Evolutionary conservation across 352 stramenopile genomes (phyloP).

Genomic region (Globisporangium heterothallicum): DNA sequence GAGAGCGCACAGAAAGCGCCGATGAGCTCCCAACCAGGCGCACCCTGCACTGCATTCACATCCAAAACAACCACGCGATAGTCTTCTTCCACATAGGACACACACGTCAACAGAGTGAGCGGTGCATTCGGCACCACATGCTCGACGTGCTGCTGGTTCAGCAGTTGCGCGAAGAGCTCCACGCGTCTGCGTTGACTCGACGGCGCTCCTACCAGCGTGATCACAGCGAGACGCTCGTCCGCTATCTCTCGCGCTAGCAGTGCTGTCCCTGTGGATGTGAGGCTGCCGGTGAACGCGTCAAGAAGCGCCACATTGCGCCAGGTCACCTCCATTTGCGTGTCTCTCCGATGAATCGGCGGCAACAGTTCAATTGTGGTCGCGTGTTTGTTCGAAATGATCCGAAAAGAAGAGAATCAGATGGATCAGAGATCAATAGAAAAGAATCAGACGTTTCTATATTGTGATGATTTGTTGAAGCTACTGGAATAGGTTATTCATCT

Average conservation of each 20-base stretch:
- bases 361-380: too few species aligned
- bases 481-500: slow-evolving; percentile 7
- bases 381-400: too few species aligned
- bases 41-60: slow-evolving; percentile 6
- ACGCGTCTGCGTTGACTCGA: slow-evolving; percentile 20
- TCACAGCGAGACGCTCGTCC: slow-evolving; percentile 47
- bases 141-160: slow-evolving; percentile 20
- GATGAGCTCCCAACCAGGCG: slow-evolving; percentile 15
- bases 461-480: too few species aligned
- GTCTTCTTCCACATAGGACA: slow-evolving; percentile 42
- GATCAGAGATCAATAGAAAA: too few species aligned
- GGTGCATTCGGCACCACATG: slow-evolving; percentile 13
- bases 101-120: slow-evolving; percentile 36
- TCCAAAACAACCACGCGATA: slow-evolving; percentile 53
- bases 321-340: slow-evolving; percentile 42
- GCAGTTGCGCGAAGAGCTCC: slow-evolving; percentile 25
- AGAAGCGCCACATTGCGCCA: slow-evolving; percentile 40
- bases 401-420: too few species aligned
- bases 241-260: slow-evolving; percentile 38
- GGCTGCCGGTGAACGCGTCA: slow-evolving; percentile 22
- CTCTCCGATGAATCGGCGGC: too few species aligned
- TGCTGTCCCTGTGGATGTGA: slow-evolving; percentile 25
- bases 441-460: neutral
- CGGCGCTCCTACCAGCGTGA: slow-evolving; percentile 36
- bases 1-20: slow-evolving; percentile 52